These are phyloP conservation scores for Obelidium mucronatum DNA, from an alignment of 192 early-diverging fungal genomes.

Conservation along the genomic window DNA sequence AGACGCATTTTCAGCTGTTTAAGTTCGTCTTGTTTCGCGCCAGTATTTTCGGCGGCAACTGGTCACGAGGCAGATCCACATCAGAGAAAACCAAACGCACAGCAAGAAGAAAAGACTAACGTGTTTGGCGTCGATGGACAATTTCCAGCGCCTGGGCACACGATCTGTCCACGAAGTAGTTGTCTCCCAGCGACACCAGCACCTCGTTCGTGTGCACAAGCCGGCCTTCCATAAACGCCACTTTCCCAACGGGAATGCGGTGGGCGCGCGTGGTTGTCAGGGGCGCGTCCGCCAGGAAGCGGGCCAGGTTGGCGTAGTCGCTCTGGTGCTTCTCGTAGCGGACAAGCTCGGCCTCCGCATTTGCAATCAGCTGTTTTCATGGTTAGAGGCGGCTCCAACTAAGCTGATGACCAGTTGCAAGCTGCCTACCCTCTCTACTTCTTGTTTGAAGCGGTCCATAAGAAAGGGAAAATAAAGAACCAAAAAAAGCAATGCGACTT, in stretches of 20 bases:
- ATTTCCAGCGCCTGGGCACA: conserved; percentile 77
- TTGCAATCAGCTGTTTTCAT: conserved; percentile 18
- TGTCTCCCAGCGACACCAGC: conserved; percentile 85
- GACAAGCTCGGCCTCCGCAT: background rate
- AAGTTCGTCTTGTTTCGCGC: conserved; percentile 53
- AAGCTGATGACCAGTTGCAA: background rate
- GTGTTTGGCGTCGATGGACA: conserved; percentile 69
- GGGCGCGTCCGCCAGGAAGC: background rate
- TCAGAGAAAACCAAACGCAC: background rate
- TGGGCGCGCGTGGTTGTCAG: conserved; percentile 15
- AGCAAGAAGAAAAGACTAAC: conserved; percentile 50
- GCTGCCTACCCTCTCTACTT: background rate
- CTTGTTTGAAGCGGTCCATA: background rate
- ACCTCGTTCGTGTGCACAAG: conserved; percentile 95
- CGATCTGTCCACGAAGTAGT: conserved; percentile 89
- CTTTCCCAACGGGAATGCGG: conserved; percentile 81
- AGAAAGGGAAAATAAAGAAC: background rate
- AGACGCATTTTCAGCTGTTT: too few relatives aligned
- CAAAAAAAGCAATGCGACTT: background rate
- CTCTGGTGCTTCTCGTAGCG: background rate
- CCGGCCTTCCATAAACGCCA: conserved; percentile 88
- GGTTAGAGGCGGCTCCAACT: background rate
- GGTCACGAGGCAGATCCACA: background rate
- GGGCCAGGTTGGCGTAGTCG: background rate
- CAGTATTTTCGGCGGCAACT: conserved; percentile 56